Evolutionary conservation across 768 basidiomycete genomes (phyloP).

Genomic region (Tulasnella sp.): DNA sequence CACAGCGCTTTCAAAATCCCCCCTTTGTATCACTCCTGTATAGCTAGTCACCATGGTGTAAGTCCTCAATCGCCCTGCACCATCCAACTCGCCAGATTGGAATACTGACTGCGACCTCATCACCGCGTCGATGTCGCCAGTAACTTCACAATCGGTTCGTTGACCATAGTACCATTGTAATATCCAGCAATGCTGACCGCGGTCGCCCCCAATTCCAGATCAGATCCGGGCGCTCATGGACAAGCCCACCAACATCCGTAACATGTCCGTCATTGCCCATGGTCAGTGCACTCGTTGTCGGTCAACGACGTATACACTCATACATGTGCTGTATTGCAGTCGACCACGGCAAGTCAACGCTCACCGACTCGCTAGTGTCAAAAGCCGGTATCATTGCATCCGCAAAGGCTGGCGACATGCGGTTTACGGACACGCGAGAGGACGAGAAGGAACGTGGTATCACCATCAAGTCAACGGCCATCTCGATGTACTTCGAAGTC

Average conservation of each 20-base stretch:
- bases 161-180: neutral
- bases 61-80: conserved; percentile 27
- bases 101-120: neutral
- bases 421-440: conserved; percentile 92
- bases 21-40: conserved; percentile 17
- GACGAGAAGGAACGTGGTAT: conserved; percentile 99
- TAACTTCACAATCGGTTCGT: conserved; percentile 82
- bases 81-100: neutral
- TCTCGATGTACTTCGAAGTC: conserved; percentile 99
- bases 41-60: conserved; percentile 68
- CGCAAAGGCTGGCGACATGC: conserved; percentile 90
- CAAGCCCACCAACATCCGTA: conserved; percentile 82
- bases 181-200: neutral
- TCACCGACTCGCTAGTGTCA: conserved; percentile 96
- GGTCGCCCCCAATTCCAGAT: conserved; percentile 34
- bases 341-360: conserved; percentile 99
- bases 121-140: conserved; percentile 27
- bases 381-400: conserved; percentile 98
- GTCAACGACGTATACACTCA: neutral
- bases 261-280: conserved; percentile 91
- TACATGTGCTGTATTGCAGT: conserved; percentile 37
- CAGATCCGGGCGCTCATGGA: conserved; percentile 86
- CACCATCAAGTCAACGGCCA: conserved; percentile 98
- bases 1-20: conserved; percentile 5
- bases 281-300: conserved; percentile 37